These are phyloP conservation scores for Talaromyces borbonicus DNA, from an alignment of 495 filamentous ascomycete genomes.

Conservation along the genomic window DNA sequence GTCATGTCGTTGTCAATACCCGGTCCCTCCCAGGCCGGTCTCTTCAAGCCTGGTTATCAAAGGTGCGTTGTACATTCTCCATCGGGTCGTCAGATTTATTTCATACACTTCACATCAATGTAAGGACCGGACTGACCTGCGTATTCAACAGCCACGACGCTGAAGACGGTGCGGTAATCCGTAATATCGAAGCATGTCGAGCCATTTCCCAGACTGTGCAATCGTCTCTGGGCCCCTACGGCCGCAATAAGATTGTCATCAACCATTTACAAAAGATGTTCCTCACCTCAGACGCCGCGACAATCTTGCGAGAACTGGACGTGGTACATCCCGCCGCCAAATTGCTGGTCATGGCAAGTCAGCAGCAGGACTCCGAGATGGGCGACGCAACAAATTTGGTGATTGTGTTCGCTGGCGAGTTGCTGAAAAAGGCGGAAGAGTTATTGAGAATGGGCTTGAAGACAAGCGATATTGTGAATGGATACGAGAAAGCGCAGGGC, in stretches of 20 bases:
- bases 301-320: conserved; percentile 93
- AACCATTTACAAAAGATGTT: conserved; percentile 99
- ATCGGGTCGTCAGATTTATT: too few species aligned
- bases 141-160: conserved; percentile 66
- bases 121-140: background rate
- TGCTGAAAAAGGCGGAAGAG: conserved; percentile 96
- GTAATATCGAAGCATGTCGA: conserved; percentile 97
- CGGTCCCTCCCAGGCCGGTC: conserved; percentile 77
- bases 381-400: conserved; percentile 98
- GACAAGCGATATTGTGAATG: conserved; percentile 89
- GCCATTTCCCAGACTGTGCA: conserved; percentile 93
- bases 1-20: conserved; percentile 94
- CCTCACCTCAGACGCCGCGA: conserved; percentile 93
- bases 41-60: conserved; percentile 97
- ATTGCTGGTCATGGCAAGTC: conserved; percentile 96
- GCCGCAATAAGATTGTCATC: conserved; percentile 99
- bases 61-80: conserved; percentile 50
- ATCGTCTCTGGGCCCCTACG: conserved; percentile 93
- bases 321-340: conserved; percentile 98
- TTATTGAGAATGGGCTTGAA: conserved; percentile 91
- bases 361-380: conserved; percentile 98
- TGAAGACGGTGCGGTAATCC: conserved; percentile 96
- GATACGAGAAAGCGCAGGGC: conserved; percentile 88
- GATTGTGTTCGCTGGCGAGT: conserved; percentile 89
- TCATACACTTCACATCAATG: too few species aligned